These are phyloP conservation scores for Cucumis melo DNA, from an alignment of 306 rosid genomes.

Conservation along the genomic window DNA sequence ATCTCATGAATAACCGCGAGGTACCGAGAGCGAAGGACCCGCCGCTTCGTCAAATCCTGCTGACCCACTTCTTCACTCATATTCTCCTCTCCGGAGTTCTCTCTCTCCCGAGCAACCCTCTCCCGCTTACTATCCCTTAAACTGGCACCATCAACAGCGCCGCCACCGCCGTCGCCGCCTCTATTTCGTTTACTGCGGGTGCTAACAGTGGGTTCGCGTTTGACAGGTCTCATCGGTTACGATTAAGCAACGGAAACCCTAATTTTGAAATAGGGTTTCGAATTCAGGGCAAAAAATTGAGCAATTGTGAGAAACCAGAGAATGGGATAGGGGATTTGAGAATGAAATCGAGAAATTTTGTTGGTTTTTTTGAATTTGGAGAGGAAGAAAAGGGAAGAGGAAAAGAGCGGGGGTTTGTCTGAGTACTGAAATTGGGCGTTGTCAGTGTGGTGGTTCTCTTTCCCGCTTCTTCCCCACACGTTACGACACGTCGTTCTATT, in stretches of 20 bases:
- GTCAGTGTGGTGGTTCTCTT: background rate
- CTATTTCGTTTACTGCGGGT: background rate
- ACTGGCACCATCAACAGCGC: background rate
- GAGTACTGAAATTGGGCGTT: background rate
- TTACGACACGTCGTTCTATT: no score
- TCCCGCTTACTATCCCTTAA: slow-evolving; percentile 33
- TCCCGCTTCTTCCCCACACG: no score
- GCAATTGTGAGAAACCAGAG: background rate
- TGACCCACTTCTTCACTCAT: slow-evolving; percentile 7
- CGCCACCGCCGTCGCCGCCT: background rate
- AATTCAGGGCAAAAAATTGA: background rate
- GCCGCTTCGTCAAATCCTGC: slow-evolving; percentile 31
- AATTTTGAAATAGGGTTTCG: background rate
- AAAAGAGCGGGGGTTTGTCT: background rate
- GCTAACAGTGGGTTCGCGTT: slow-evolving; percentile 7
- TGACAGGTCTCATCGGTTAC: slow-evolving; percentile 6
- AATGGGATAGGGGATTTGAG: background rate
- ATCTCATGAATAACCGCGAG: slow-evolving; percentile 39
- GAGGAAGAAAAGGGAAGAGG: background rate
- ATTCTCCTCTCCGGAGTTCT: slow-evolving; percentile 6
- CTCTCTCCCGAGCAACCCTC: slow-evolving; percentile 7
- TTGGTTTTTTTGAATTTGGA: background rate
- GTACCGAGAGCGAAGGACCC: slow-evolving; percentile 55
- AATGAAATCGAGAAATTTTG: background rate
- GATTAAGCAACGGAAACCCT: background rate